A percentile compares a stretch with the other conserved stretches of the same genome.
Conservation (phyloP, 345 rosid genomes). For the Salix koriyanagi region DNA sequence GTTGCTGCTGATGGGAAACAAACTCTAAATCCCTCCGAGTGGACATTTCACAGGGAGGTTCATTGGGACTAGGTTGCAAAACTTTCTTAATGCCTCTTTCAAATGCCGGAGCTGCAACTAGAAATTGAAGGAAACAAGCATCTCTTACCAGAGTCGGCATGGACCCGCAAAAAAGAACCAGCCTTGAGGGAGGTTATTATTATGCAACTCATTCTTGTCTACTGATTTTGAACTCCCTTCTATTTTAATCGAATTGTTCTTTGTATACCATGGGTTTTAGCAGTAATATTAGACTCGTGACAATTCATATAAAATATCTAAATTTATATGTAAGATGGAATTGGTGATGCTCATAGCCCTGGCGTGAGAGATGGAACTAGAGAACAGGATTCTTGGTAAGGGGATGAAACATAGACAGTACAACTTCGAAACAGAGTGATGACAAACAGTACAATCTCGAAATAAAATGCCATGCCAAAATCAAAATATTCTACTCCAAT, state of each 20-base stretch:
- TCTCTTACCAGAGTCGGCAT: background rate
- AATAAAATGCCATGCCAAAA: too few species aligned
- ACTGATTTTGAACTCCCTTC: background rate
- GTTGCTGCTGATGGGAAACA: slow-evolving; percentile 73
- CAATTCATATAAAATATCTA: too few species aligned
- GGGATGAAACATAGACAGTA: too few species aligned
- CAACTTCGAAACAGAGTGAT: too few species aligned
- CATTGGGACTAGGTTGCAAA: slow-evolving; percentile 56
- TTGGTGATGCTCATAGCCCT: background rate
- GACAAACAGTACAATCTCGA: too few species aligned
- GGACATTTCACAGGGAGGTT: slow-evolving; percentile 76
- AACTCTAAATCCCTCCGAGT: slow-evolving; percentile 70
- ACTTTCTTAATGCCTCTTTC: background rate
- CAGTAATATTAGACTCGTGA: background rate
- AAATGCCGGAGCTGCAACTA: background rate
- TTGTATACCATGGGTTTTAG: background rate
- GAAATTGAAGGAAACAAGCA: background rate
- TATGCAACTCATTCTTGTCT: background rate
- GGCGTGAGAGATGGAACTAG: background rate
- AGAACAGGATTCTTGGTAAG: too few species aligned
- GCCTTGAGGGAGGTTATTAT: background rate
- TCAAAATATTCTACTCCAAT: too few species aligned
- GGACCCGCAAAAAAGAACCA: background rate
- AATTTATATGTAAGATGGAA: background rate
- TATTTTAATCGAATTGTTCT: background rate